A percentile compares a stretch with the other conserved stretches of the same genome.
Evolutionary conservation across 768 basidiomycete species (phyloP).

Genomic region (Boletus subparvulus): DNA sequence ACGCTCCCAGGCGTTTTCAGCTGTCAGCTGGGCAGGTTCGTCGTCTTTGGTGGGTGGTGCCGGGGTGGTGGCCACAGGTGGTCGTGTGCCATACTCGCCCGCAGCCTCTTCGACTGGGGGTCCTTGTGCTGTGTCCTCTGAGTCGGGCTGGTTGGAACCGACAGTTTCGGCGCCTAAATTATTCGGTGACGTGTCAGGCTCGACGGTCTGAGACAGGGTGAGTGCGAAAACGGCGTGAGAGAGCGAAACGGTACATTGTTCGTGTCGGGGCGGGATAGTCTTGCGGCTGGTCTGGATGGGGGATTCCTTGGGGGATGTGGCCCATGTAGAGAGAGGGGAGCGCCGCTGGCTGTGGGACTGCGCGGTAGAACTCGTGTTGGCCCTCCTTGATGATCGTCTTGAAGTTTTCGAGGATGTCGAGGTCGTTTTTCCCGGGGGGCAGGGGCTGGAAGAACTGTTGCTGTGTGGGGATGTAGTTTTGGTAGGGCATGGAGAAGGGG

Average conservation of each 20-base stretch:
- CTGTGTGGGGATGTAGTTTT: too few relatives aligned
- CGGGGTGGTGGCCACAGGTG: slow-evolving; percentile 21
- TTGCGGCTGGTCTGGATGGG: slow-evolving; percentile 37
- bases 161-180: slow-evolving; percentile 20
- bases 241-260: slow-evolving; percentile 36
- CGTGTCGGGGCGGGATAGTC: slow-evolving; percentile 26
- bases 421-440: slow-evolving; percentile 14
- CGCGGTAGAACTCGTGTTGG: slow-evolving; percentile 71
- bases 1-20: slow-evolving; percentile 30
- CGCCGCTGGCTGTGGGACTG: slow-evolving; percentile 44
- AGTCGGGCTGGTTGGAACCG: slow-evolving; percentile 12
- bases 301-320: slow-evolving; percentile 30
- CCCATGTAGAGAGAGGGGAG: slow-evolving; percentile 72
- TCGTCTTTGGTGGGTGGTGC: slow-evolving; percentile 29
- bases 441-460: too few relatives aligned
- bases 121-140: slow-evolving; percentile 9
- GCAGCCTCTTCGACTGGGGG: slow-evolving; percentile 10
- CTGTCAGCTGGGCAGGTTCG: slow-evolving; percentile 22
- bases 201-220: slow-evolving; percentile 21
- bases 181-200: slow-evolving; percentile 26
- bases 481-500: too few relatives aligned
- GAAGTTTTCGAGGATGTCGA: slow-evolving; percentile 72
- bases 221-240: slow-evolving; percentile 4
- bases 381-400: slow-evolving; percentile 69
- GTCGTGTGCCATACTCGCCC: slow-evolving; percentile 35